Evolutionary conservation across 2,329 filamentous ascomycete species (phyloP), one percentile per base, ranked within the genome.

Genomic region (Cryphonectria carpinicola): DNA sequence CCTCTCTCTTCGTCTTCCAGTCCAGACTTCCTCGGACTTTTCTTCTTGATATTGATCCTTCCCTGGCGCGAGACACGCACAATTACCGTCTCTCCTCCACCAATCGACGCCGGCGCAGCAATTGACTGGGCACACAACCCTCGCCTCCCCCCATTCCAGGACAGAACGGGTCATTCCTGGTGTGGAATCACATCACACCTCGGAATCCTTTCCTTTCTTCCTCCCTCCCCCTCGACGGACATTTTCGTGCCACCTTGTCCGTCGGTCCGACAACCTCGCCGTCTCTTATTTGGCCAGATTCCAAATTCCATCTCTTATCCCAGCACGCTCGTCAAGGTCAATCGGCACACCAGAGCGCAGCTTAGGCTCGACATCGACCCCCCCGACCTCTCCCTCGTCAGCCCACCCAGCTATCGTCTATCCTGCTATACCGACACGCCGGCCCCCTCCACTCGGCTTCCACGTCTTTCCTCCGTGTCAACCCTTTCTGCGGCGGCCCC

Each of bases 351-450:
- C 25, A 32, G 5, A 8, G 25, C 35, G 14, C 25, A 35, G 14
- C n/a, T 28, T 17, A 10, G 14, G 25, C 54, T 58, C 54, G 37
- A 32, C n/a, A 11, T 39, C 37, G 10, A 39, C 37, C 37, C 37
- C 28, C n/a, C 17, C 6, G 11, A 17, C 39, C 61, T 28, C 39
- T 28, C 22, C n/a, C 61, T 25, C 37, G 22, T 7, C 32, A 19
- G 11, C 28, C 58, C 17, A 7, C 1, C 28, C 61, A 63, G 61
- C 39, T 19, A 8, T 14, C 61, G 25, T n/a, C 39, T 14, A 41
- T 64, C 61, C 39, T 64, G 63, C 63, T n/a, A 25, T 49, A 65
- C 70, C 69, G 68, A 65, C n/a, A 58, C 52, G 11, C 49, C 52
- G 56, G 41, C 3, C 35, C 65, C 65, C 68, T 67, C 68, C 65